Base-by-base conservation (phyloP, 495 filamentous ascomycete genomes). In the Bryoglossum gracile region DNA sequence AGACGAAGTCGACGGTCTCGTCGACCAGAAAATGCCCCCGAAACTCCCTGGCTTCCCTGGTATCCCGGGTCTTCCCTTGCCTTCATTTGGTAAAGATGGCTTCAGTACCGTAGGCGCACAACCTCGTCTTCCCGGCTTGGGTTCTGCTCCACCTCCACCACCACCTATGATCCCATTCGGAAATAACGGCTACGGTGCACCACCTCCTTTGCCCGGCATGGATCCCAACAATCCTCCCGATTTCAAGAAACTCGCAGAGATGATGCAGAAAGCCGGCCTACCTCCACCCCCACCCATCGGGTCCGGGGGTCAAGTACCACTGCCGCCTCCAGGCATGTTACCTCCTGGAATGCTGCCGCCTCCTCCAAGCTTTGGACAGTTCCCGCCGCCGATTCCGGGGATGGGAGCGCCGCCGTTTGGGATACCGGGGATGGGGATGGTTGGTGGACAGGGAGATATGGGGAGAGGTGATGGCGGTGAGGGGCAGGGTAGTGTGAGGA, bases 1-100 rank as follows among this genome's bases (percentile, higher is more conserved):
- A 62, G 92, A 96, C 59, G 91, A 96, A 64, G 83, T 82, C 41
- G 90, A 95, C 30, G 88, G 87, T 6, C 71, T 98, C n/a, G 84
- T 92, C 22, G 92, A 98, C 59, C 92, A 98, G 65, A 87, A 87
- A 58, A 88, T 89, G 77, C 71, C 70, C 11, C 63, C 69, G 10
- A 62, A 61, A 43, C 60, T 69, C 21, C 66, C 70, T 3, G 67
- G 64, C 8, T 73, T 78, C 51, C 71, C 72, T 3, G 69, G 69
- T 37, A 69, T 82, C 36, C 70, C 78, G 9, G 78, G 74, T 8
- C 62, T 79, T 43, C 63, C 69, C 4, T 60, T 73, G 14, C 67
- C 66, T 5, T 59, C 58, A 22, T 62, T 62, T 32, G 62, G 48
- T 25, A 59, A 55, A 48, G 50, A 61, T 55, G 11, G 66, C 62